Percentiles rank a stretch among this genome's conserved stretches.
These are phyloP conservation scores for Corylus heterophylla DNA, from an alignment of 306 rosid genomes.

Conservation along the genomic window DNA sequence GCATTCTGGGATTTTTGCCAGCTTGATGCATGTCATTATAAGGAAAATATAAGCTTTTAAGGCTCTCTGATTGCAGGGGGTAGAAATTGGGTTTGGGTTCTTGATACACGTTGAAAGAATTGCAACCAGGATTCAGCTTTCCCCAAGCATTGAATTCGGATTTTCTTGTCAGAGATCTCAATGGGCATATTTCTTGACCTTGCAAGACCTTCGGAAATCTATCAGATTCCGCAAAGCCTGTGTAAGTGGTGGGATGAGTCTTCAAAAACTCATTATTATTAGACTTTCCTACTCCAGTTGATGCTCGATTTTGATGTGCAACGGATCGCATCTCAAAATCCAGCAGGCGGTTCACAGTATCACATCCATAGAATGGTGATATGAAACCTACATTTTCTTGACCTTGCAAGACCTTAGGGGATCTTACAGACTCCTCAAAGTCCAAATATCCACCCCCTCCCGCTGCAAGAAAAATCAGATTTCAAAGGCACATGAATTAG, in stretches of 20 bases:
- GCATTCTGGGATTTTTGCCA: constrained; percentile 46
- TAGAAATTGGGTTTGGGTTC: constrained; percentile 53
- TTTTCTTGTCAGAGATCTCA: constrained; percentile 69
- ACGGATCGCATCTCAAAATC: constrained; percentile 68
- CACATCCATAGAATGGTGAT: constrained; percentile 75
- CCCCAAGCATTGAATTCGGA: constrained; percentile 67
- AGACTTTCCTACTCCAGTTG: constrained; percentile 50
- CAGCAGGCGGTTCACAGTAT: constrained; percentile 61
- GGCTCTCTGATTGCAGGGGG: constrained; percentile 50
- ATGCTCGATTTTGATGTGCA: constrained; percentile 50
- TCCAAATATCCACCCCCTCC: constrained; percentile 80
- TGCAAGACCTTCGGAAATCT: constrained; percentile 94
- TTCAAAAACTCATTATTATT: constrained; percentile 61
- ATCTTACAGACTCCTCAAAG: constrained; percentile 85
- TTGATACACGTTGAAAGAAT: constrained; percentile 57
- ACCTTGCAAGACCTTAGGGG: constrained; percentile 99
- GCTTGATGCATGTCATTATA: constrained; percentile 52
- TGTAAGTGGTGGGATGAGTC: constrained; percentile 58
- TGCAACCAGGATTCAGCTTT: constrained; percentile 48
- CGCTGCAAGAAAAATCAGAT: constrained; percentile 31
- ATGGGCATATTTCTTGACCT: constrained; percentile 96
- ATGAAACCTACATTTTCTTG: constrained; percentile 93
- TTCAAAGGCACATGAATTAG: constrained; percentile 15
- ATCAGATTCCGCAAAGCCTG: constrained; percentile 73
- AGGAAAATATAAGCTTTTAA: constrained; percentile 61